Evolutionary conservation across 352 stramenopile species (phyloP).

Genomic region (Blastocystis sp.): DNA sequence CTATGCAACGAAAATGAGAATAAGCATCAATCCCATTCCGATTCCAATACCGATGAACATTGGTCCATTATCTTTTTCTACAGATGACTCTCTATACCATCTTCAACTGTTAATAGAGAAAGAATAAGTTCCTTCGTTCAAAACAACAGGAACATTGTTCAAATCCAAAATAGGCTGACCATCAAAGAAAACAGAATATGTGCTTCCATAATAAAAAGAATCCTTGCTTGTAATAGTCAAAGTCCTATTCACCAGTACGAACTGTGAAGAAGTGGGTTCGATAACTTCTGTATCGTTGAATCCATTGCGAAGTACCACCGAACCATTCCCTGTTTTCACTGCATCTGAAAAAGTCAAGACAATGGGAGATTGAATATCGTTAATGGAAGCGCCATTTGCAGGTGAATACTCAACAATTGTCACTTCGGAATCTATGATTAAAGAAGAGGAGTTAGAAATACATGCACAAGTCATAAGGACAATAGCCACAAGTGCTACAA

Average conservation of each 20-base stretch:
- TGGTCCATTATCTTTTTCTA: slow-evolving; percentile 55
- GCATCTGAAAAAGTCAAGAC: slow-evolving; percentile 46
- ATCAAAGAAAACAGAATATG: slow-evolving; percentile 50
- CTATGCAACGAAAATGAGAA: slow-evolving; percentile 51
- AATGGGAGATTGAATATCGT: slow-evolving; percentile 3
- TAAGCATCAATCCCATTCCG: slow-evolving; percentile 54
- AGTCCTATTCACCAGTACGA: not conserved
- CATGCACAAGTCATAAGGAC: not conserved
- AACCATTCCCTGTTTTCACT: slow-evolving; percentile 14
- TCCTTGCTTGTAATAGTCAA: not conserved
- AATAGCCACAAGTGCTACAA: not conserved
- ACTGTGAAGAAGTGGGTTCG: not conserved
- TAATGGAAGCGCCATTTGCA: slow-evolving; percentile 10
- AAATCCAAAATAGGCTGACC: slow-evolving; percentile 3
- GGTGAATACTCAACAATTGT: slow-evolving; percentile 2
- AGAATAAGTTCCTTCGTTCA: not conserved
- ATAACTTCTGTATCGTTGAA: slow-evolving; percentile 21
- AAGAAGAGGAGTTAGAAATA: not conserved
- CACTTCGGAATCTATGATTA: not conserved
- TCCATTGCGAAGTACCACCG: slow-evolving; percentile 5
- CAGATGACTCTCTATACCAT: not conserved
- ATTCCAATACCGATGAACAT: slow-evolving; percentile 57
- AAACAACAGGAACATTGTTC: not conserved
- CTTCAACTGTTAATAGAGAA: slow-evolving; percentile 26
- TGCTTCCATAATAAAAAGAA: slow-evolving; percentile 33